These are phyloP conservation scores for Xylariaceae sp. DNA, from an alignment of 2,329 filamentous ascomycete species.

Conservation along the genomic window DNA sequence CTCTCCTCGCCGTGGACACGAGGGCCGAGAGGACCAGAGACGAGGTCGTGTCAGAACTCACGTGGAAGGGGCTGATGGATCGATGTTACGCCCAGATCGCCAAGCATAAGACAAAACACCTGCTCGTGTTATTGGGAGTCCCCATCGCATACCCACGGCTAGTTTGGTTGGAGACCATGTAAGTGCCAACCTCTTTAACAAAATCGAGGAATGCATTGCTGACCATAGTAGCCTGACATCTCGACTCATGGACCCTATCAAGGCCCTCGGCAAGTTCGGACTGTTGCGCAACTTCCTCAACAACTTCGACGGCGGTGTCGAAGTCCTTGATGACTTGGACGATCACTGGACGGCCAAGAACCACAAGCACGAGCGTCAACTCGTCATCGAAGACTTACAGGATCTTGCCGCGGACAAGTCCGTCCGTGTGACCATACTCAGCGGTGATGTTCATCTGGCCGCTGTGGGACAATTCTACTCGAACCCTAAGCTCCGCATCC, in stretches of 20 bases:
- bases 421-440: constrained; percentile 83
- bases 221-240: constrained; percentile 64
- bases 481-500: constrained; percentile 70
- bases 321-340: constrained; percentile 86
- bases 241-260: constrained; percentile 78
- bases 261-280: constrained; percentile 77
- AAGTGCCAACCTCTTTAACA: constrained; percentile 30
- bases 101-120: constrained; percentile 79
- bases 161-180: constrained; percentile 68
- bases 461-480: constrained; percentile 94
- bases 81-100: constrained; percentile 76
- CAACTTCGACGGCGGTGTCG: constrained; percentile 84
- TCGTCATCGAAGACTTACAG: constrained; percentile 85
- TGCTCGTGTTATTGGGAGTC: constrained; percentile 81
- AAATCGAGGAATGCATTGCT: constrained; percentile 21
- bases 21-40: constrained; percentile 84
- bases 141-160: constrained; percentile 75
- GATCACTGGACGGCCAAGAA: constrained; percentile 97
- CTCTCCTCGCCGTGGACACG: constrained; percentile 83
- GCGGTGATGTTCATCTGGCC: constrained; percentile 89
- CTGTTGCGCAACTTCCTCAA: constrained; percentile 77
- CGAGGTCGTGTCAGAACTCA: constrained; percentile 72
- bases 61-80: constrained; percentile 82
- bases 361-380: constrained; percentile 84
- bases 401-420: constrained; percentile 91